Base-by-base conservation (phyloP, 164 flowering plant genomes). In the Macadamia integrifolia region DNA sequence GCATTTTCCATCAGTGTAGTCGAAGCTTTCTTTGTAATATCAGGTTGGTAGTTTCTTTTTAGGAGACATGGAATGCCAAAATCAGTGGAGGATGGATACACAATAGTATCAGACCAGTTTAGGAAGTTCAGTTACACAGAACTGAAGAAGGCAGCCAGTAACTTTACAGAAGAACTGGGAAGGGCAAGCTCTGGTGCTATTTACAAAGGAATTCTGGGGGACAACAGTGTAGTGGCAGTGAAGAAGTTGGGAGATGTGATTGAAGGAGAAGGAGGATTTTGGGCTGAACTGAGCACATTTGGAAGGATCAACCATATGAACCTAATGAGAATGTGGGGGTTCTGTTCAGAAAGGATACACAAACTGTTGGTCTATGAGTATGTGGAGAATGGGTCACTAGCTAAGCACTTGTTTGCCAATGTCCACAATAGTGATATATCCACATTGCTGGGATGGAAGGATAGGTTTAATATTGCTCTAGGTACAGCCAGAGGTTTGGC, bases 291-390 rank as follows among this genome's bases (percentile, higher is more conserved):
- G 62, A 71, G 75, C 69, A 67, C 60, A 6, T 64, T 75, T 10
- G 78, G 74, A 10, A 71, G 53, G 52, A 68, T 75, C n/a, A 58
- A 75, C 61, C 78, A 75, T 60, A 68, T 71, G 72, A 75, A 75
- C 67, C 63, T 71, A 71, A 67, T 75, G 58, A 71, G 74, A 64
- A 66, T 71, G 74, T 75, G 71, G 74, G 72, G 78, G 2, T 58
- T 69, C 30, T 75, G 78, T 63, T 49, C 68, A 28, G 78, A 75
- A 61, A 43, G 40, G 18, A 32, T 5, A 2, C 71, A 67, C 30
- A 71, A 48, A 32, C 74, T 75, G 12, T 53, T 75, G 46, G 74
- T 74, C 17, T 69, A 55, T 31, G 77, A 74, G 58, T 69, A 74
- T 42, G 63, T 74, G 48, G 72, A 69, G 30, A 61, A 65, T 74